Conservation (phyloP, 441 rosid genomes). For the Corymbia citriodora region DNA sequence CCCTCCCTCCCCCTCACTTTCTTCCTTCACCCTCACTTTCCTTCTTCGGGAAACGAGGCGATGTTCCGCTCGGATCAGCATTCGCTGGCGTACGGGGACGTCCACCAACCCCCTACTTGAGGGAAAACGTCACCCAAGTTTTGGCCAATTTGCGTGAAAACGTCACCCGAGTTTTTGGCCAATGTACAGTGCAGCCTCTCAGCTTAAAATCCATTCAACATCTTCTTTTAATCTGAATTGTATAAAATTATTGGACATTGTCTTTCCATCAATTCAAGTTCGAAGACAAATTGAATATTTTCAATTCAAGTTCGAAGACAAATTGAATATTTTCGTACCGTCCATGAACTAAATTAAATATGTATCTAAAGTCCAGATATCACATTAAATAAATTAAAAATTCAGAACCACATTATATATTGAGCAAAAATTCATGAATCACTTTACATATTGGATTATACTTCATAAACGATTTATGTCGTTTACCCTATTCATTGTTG, state of each 20-base stretch:
- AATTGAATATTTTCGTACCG: too few species aligned
- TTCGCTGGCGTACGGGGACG: not conserved
- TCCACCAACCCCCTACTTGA: not conserved
- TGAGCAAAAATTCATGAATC: rapidly evolving
- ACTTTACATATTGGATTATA: rapidly evolving
- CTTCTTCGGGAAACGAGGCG: not conserved
- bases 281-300: too few species aligned
- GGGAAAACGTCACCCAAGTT: too few species aligned
- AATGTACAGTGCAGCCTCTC: not conserved
- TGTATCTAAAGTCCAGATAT: not conserved
- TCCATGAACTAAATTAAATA: rapidly evolving
- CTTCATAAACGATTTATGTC: too few species aligned
- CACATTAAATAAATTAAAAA: too few species aligned
- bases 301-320: not conserved
- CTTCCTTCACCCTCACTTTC: not conserved
- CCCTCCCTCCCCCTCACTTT: not conserved
- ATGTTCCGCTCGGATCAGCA: not conserved
- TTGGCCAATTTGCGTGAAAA: too few species aligned
- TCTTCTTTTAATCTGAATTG: too few species aligned
- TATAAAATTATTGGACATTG: too few species aligned
- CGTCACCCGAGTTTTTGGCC: too few species aligned
- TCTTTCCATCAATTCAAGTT: too few species aligned
- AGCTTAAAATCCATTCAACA: too few species aligned
- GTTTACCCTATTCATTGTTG: not conserved
- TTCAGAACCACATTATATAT: rapidly evolving